These are phyloP conservation scores for Cercophora sp. DNA, from an alignment of 495 filamentous ascomycete species.

Conservation along the genomic window DNA sequence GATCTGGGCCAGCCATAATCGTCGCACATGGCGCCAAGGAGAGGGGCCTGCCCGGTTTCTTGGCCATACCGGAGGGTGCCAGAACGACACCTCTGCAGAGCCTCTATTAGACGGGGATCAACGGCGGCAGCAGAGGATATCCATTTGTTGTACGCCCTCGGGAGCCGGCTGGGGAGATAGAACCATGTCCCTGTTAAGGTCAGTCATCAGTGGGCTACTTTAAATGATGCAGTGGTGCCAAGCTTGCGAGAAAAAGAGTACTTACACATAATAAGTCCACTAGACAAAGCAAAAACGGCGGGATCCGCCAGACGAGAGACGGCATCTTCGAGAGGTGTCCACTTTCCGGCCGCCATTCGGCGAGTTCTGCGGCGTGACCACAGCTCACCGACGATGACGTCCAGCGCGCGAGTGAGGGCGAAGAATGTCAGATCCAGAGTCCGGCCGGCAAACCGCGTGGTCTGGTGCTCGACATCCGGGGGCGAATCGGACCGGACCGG, in stretches of 20 bases:
- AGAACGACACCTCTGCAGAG: conserved; percentile 61
- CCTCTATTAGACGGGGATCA: conserved; percentile 72
- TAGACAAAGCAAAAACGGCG: conserved; percentile 69
- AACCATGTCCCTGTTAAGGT: too few relatives aligned
- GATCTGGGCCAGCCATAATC: conserved; percentile 64
- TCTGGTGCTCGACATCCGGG: conserved; percentile 13
- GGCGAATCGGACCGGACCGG: conserved; percentile 17
- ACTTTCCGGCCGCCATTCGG: conserved; percentile 35
- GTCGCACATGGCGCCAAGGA: conserved; percentile 71
- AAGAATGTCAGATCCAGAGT: conserved; percentile 87
- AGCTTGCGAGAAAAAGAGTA: too few relatives aligned
- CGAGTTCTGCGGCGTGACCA: conserved; percentile 53
- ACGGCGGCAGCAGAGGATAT: conserved; percentile 74
- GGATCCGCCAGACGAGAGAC: conserved; percentile 59
- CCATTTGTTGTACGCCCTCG: conserved; percentile 79
- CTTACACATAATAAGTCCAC: conserved; percentile 87
- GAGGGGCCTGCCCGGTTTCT: conserved; percentile 67
- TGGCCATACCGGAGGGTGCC: conserved; percentile 70
- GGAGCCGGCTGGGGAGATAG: conserved; percentile 66
- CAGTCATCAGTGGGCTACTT: too few relatives aligned
- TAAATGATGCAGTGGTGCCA: too few relatives aligned
- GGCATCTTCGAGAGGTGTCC: conserved; percentile 50
- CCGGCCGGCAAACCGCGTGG: conserved; percentile 58
- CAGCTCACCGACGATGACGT: conserved; percentile 62
- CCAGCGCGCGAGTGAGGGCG: conserved; percentile 68